A percentile compares a stretch with the other conserved stretches of the same genome.
Conservation (phyloP, 1,284 basidiomycete genomes). For the Cryptococcus maquisensis region DNA sequence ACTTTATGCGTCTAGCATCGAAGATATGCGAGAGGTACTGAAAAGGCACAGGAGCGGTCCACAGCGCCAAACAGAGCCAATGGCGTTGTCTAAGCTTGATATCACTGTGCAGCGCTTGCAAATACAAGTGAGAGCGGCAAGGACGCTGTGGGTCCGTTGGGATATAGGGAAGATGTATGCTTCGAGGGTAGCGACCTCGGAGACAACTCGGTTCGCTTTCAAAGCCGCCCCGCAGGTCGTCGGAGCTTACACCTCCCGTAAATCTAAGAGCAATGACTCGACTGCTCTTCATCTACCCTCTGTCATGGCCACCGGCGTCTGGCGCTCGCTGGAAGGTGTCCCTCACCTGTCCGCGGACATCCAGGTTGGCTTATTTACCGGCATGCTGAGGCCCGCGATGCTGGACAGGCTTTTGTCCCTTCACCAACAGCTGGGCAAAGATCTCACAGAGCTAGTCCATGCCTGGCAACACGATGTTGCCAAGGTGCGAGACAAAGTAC, state of each 20-base stretch:
- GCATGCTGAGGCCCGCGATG: slow-evolving; percentile 42
- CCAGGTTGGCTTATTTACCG: slow-evolving; percentile 42
- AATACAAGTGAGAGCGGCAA: slow-evolving; percentile 34
- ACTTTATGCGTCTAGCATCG: slow-evolving; percentile 17
- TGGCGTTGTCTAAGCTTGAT: slow-evolving; percentile 18
- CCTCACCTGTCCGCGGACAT: slow-evolving; percentile 25
- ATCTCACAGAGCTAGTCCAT: slow-evolving; percentile 31
- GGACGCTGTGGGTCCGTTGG: slow-evolving; percentile 41
- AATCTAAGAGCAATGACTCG: slow-evolving; percentile 19
- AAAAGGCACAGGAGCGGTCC: neutral
- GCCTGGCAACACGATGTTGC: slow-evolving; percentile 19
- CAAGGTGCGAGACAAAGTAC: neutral
- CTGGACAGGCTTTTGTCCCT: slow-evolving; percentile 43
- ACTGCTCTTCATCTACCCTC: slow-evolving; percentile 27
- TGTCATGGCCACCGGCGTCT: slow-evolving; percentile 18
- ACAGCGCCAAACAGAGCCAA: neutral
- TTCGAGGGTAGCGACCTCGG: slow-evolving; percentile 11
- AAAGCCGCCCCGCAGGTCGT: slow-evolving; percentile 34
- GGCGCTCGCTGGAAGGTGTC: slow-evolving; percentile 2
- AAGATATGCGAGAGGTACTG: slow-evolving; percentile 1
- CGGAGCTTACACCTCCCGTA: slow-evolving; percentile 33
- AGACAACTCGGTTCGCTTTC: slow-evolving; percentile 27
- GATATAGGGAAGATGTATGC: slow-evolving; percentile 31
- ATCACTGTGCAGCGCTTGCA: slow-evolving; percentile 19
- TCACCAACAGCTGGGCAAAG: slow-evolving; percentile 38